Evolutionary conservation across 1,284 basidiomycete genomes (phyloP).

Genomic region (Cryptococcus sp.): DNA sequence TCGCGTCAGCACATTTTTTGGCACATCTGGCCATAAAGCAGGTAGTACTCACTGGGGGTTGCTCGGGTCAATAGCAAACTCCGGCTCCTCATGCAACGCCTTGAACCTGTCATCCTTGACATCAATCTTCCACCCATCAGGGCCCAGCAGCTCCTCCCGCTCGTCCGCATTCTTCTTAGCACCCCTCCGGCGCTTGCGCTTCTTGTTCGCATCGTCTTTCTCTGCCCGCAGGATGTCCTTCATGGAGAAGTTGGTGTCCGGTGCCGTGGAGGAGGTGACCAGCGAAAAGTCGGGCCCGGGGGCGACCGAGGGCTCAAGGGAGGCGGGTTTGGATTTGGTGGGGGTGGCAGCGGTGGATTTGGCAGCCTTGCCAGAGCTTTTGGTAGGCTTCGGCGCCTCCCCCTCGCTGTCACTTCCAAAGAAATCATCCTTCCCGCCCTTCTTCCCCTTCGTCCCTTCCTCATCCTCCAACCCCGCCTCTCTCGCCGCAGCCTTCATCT

Average conservation of each 20-base stretch:
- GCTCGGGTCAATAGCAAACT: constrained; percentile 92
- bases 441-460: constrained; percentile 4
- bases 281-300: constrained; percentile 6
- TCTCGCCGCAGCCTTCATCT: constrained; percentile 43
- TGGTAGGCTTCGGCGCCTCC: constrained; percentile 40
- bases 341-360: constrained; percentile 5
- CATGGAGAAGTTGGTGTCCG: constrained; percentile 71
- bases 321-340: constrained; percentile 6
- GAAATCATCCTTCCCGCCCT: constrained; percentile 61
- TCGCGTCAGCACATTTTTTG: constrained; percentile 1
- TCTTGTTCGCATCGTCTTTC: constrained; percentile 59
- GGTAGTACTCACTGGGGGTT: constrained; percentile 74
- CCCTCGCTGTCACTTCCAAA: constrained; percentile 60
- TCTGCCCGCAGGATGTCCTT: constrained; percentile 84
- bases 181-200: constrained; percentile 52
- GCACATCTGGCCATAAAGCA: background rate
- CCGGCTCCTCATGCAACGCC: constrained; percentile 80
- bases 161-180: constrained; percentile 53
- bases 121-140: constrained; percentile 69
- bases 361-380: constrained; percentile 1
- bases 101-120: constrained; percentile 85
- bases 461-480: constrained; percentile 18
- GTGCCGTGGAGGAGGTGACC: constrained; percentile 9
- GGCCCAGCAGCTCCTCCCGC: constrained; percentile 54
- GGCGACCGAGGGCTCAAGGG: constrained; percentile 6